A percentile compares a stretch with the other conserved stretches of the same genome.
Evolutionary conservation across 345 rosid genomes (phyloP).

Genomic region (Salix brachista): DNA sequence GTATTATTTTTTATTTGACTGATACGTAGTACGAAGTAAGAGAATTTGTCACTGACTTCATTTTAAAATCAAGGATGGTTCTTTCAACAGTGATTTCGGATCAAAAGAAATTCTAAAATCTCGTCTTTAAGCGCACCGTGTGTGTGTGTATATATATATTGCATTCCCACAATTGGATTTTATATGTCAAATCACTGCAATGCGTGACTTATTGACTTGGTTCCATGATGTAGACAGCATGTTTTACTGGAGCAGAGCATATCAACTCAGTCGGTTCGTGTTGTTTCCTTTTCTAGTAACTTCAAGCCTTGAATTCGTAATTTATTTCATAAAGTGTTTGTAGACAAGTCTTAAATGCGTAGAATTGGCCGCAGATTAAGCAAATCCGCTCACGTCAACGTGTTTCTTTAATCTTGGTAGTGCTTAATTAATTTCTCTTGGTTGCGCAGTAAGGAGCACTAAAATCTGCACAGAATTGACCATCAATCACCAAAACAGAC

Average conservation of each 20-base stretch:
- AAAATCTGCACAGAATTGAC: background rate
- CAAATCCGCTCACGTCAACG: too few species aligned
- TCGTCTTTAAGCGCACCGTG: too few species aligned
- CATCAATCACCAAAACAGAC: too few species aligned
- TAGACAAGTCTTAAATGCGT: background rate
- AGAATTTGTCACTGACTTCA: too few species aligned
- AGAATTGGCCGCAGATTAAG: background rate
- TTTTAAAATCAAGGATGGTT: too few species aligned
- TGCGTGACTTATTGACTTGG: background rate
- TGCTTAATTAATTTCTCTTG: background rate
- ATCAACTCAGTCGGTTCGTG: background rate
- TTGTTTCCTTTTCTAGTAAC: background rate
- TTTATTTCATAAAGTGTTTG: background rate
- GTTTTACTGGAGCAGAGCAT: background rate
- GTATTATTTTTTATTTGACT: too few species aligned
- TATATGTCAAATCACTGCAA: too few species aligned
- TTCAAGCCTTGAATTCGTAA: background rate
- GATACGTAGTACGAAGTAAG: too few species aligned
- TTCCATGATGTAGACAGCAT: background rate
- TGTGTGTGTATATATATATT: too few species aligned
- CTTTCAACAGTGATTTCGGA: too few species aligned
- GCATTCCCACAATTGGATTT: too few species aligned
- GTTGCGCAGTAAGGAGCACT: background rate
- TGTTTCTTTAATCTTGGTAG: background rate
- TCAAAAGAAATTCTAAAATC: too few species aligned